A percentile compares a stretch with the other conserved stretches of the same genome.
phyloP scores from a whole-genome alignment of 495 filamentous ascomycete species.

The Venustampulla echinocandica region DNA sequence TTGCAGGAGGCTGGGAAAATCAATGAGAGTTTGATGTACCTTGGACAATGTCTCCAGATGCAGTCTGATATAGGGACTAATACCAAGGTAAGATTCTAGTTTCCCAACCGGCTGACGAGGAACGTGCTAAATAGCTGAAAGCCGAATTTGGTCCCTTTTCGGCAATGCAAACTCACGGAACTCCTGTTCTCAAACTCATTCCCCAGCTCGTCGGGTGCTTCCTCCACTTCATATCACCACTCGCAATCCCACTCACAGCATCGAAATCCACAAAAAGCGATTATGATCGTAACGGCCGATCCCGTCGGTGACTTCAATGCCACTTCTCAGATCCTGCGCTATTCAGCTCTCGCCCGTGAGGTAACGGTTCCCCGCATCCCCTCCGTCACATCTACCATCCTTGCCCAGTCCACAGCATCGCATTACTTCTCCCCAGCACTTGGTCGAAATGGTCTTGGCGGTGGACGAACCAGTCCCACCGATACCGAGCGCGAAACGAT shows the following conservation, averaged over 20 bases:
- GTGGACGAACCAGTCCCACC: slow-evolving; percentile 40
- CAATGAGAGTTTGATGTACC: slow-evolving; percentile 95
- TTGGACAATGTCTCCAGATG: slow-evolving; percentile 95
- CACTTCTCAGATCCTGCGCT: slow-evolving; percentile 90
- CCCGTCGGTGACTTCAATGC: slow-evolving; percentile 92
- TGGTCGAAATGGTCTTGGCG: slow-evolving; percentile 23
- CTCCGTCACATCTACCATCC: slow-evolving; percentile 47
- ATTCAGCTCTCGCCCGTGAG: slow-evolving; percentile 88
- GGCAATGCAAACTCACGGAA: slow-evolving; percentile 95
- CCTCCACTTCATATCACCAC: slow-evolving; percentile 12
- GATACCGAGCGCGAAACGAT: slow-evolving; percentile 56
- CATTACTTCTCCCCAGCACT: slow-evolving; percentile 28
- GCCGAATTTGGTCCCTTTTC: slow-evolving; percentile 78
- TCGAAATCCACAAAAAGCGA: slow-evolving; percentile 68
- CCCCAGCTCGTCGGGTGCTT: slow-evolving; percentile 40
- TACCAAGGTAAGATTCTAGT: slow-evolving; percentile 55
- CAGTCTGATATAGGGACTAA: slow-evolving; percentile 70
- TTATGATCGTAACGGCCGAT: slow-evolving; percentile 97
- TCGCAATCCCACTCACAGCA: slow-evolving; percentile 23
- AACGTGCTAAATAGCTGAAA: slow-evolving; percentile 23
- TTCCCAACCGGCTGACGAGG: slow-evolving; percentile 1
- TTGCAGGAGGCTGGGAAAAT: slow-evolving; percentile 95
- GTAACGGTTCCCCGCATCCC: slow-evolving; percentile 86
- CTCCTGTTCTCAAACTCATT: slow-evolving; percentile 94
- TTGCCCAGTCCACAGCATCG: slow-evolving; percentile 22